Percentiles rank a stretch among this genome's conserved stretches.
phyloP scores from a whole-genome alignment of 371 early-diverging fungal genomes.

The Cokeromyces recurvatus region DNA sequence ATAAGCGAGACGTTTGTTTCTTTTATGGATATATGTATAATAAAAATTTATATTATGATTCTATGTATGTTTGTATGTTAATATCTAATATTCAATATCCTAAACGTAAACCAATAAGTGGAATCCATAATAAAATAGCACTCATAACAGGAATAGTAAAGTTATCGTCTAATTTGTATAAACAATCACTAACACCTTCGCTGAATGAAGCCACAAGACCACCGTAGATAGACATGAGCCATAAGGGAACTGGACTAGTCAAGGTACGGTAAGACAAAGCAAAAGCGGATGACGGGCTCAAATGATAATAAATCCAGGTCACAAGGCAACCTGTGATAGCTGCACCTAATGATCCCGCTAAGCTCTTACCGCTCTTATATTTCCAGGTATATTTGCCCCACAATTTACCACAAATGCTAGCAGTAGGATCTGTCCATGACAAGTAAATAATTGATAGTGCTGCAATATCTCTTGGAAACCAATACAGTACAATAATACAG shows the following conservation, averaged over 20 bases:
- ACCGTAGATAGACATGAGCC: conserved; percentile 31
- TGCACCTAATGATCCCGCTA: conserved; percentile 49
- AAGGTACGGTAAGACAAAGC: conserved; percentile 19
- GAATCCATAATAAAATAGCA: conserved; percentile 36
- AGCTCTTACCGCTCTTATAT: conserved; percentile 32
- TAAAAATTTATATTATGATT: too few species aligned
- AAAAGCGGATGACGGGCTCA: conserved; percentile 8
- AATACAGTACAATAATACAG: conserved; percentile 37
- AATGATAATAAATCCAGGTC: conserved; percentile 37
- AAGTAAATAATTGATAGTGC: conserved; percentile 50
- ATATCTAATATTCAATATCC: conserved; percentile 4
- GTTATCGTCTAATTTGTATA: conserved; percentile 41
- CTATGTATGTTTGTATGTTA: too few species aligned
- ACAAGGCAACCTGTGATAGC: conserved; percentile 33
- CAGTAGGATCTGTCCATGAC: conserved; percentile 54
- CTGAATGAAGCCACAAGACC: conserved; percentile 43
- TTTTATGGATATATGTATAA: too few species aligned
- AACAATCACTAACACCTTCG: conserved; percentile 34
- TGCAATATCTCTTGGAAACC: conserved; percentile 46
- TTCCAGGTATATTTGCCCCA: conserved; percentile 47
- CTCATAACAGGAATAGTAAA: conserved; percentile 44
- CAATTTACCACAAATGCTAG: conserved; percentile 45
- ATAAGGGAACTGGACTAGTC: conserved; percentile 14
- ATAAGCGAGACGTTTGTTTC: too few species aligned
- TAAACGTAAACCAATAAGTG: conserved; percentile 18